Base-by-base conservation (phyloP, 805 yeast genomes). In the Candida nitratophila region DNA sequence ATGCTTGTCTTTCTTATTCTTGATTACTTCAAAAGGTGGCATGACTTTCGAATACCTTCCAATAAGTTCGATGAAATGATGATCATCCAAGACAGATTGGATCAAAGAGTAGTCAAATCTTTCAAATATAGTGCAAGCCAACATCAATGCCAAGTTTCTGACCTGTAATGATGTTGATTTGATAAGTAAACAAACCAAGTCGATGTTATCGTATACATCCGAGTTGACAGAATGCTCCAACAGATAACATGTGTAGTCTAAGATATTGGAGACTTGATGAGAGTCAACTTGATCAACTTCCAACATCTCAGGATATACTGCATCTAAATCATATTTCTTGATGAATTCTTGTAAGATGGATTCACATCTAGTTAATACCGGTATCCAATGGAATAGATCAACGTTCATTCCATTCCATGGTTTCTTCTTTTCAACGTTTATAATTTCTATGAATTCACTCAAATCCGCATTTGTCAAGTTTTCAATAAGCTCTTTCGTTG, bases 301-400 rank as follows among this genome's bases (percentile, higher is more conserved):
- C 24, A 63, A 63, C 17, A 86, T 70, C 37, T 63, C 70, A 4
- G 78, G 73, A 42, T 62, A 53, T 17, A 72, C 73, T 14, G 69
- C 68, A 31, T 67, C 71, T 43, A 81, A 61, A 30, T 65, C 68
- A 54, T 86, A 83, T 47, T 77, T 77, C 8, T 63, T 63, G 15
- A 84, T 73, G 20, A 74, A 65, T 3, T 55, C 52, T 42, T 79
- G 84, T 43, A 86, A 65, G 7, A 86, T 71, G 12, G 68, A 72
- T 57, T 90, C 96, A 55, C 90, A 78, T 52, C 82, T 70, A 60
- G 88, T 84, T 52, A 91, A 67, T 1, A 86, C 78, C 0, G 83
- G 74, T 26, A 86, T 76, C 93, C 96, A 90, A 47, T 81, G 81
- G 47, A 73, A 74, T 30, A 91, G 62, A 52, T 86, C 76, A 7